Percentiles rank a stretch among this genome's conserved stretches.
Conservation (phyloP, 257 asterid genomes). For the Leptodermis oblonga region DNA sequence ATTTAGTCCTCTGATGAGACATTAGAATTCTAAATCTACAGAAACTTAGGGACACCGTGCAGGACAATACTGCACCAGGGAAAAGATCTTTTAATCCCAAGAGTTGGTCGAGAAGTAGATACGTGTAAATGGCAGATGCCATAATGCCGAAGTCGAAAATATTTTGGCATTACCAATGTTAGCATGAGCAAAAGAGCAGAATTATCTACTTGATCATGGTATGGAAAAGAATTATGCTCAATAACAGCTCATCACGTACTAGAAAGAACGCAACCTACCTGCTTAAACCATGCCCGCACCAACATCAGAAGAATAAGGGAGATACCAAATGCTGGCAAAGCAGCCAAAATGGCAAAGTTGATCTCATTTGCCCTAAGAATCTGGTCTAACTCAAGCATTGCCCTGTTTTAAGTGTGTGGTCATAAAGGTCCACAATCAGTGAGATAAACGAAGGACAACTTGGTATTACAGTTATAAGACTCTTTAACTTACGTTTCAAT, state of each 20-base stretch:
- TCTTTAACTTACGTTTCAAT: conserved; percentile 80
- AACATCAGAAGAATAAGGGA: conserved; percentile 74
- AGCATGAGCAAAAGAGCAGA: background rate
- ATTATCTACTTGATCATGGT: background rate
- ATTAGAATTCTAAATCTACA: background rate
- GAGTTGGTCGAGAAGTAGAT: background rate
- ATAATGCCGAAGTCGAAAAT: background rate
- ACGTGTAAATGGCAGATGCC: background rate
- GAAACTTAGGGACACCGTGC: background rate
- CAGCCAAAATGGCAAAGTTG: conserved; percentile 98
- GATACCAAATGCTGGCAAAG: conserved; percentile 94
- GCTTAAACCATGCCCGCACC: conserved; percentile 88
- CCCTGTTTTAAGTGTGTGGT: conserved; percentile 46
- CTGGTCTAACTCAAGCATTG: conserved; percentile 99
- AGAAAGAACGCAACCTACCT: conserved; percentile 39
- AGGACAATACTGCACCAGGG: background rate
- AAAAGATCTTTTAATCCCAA: background rate
- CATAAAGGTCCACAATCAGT: conserved; percentile 16
- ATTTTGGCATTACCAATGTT: background rate
- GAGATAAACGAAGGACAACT: background rate
- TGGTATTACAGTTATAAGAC: conserved; percentile 13
- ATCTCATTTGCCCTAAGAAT: conserved; percentile 97
- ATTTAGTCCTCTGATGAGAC: background rate
- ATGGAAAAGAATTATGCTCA: background rate
- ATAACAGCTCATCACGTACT: background rate